phyloP scores from a whole-genome alignment of 371 early-diverging fungal species.

The Mucor plumbeus region DNA sequence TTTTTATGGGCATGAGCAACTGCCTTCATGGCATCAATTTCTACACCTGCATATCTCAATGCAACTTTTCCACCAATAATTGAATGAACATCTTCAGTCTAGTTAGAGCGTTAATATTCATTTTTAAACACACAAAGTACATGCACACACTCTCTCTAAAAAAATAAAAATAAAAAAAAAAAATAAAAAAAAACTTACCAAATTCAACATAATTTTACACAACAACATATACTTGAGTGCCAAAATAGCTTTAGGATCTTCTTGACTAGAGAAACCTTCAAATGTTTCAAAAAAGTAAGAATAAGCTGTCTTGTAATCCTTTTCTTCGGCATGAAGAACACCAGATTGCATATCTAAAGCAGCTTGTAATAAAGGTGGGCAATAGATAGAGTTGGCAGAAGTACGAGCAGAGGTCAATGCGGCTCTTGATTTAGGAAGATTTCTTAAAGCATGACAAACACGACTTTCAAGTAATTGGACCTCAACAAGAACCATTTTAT shows the following conservation, averaged over 20 bases:
- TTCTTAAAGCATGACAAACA: constrained; percentile 92
- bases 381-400: constrained; percentile 97
- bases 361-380: constrained; percentile 98
- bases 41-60: constrained; percentile 72
- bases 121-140: no score
- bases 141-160: not conserved
- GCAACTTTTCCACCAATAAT: constrained; percentile 87
- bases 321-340: constrained; percentile 97
- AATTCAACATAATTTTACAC: constrained; percentile 96
- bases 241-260: constrained; percentile 83
- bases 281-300: constrained; percentile 99
- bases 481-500: constrained; percentile 97
- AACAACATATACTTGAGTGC: constrained; percentile 96
- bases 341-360: constrained; percentile 97
- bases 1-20: constrained; percentile 94
- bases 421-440: constrained; percentile 94
- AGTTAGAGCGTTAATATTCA: not conserved
- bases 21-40: constrained; percentile 93
- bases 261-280: constrained; percentile 91
- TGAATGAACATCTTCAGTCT: constrained; percentile 88
- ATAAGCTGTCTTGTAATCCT: constrained; percentile 98
- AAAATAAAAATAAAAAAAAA: not conserved
- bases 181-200: constrained; percentile 59
- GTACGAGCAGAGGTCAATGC: constrained; percentile 97
- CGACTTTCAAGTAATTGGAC: constrained; percentile 96